Conservation (phyloP, 2,329 filamentous ascomycete genomes). For the Tolypocladium tundrense region DNA sequence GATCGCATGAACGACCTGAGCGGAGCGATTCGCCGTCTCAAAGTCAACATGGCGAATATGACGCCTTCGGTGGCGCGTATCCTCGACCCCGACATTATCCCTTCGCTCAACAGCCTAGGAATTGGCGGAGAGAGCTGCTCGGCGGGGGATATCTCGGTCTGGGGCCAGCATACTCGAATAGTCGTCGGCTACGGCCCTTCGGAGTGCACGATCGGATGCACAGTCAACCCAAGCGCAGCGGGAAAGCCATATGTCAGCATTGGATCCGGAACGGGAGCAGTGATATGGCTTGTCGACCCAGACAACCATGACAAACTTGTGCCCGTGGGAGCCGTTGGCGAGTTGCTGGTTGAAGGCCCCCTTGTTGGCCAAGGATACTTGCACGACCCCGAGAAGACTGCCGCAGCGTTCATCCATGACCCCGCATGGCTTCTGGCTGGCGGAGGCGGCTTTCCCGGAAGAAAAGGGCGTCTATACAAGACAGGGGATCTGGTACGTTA, state of each 20-base stretch:
- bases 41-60: constrained; percentile 37
- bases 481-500: too few relatives aligned
- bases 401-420: constrained; percentile 20
- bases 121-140: neutral
- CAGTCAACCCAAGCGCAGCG: constrained; percentile 18
- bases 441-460: neutral
- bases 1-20: constrained; percentile 41
- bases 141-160: neutral
- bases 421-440: constrained; percentile 28
- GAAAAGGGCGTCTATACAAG: too few relatives aligned
- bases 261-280: constrained; percentile 3
- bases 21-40: constrained; percentile 30
- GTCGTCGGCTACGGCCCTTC: constrained; percentile 35
- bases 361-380: constrained; percentile 39
- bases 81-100: constrained; percentile 32
- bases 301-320: constrained; percentile 9
- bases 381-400: constrained; percentile 20
- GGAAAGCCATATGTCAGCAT: constrained; percentile 4
- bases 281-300: constrained; percentile 13
- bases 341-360: constrained; percentile 29
- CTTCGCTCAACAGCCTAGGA: constrained; percentile 34
- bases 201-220: constrained; percentile 33
- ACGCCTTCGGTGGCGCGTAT: constrained; percentile 40
- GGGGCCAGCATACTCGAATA: neutral
- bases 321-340: constrained; percentile 16